Conservation (phyloP, 805 yeast genomes). For the Candida ovalis region DNA sequence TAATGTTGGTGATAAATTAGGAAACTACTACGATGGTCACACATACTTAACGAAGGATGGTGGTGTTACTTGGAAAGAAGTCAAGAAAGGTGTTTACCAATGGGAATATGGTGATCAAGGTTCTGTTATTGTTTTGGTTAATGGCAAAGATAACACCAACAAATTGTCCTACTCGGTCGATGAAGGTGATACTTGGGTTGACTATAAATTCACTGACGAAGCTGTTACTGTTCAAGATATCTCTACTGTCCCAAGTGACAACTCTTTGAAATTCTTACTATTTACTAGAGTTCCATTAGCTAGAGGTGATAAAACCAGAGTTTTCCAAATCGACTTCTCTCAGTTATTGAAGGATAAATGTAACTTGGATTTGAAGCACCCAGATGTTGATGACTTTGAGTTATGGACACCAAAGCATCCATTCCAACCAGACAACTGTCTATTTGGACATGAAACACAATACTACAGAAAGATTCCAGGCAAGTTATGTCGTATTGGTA, state of each 20-base stretch:
- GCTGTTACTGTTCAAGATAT: slow-evolving; percentile 62
- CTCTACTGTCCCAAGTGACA: slow-evolving; percentile 84
- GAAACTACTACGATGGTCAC: slow-evolving; percentile 42
- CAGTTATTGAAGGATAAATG: slow-evolving; percentile 47
- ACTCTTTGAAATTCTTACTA: slow-evolving; percentile 69
- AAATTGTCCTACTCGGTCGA: slow-evolving; percentile 62
- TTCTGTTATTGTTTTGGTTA: slow-evolving; percentile 69
- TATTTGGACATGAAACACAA: slow-evolving; percentile 64
- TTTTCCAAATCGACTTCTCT: slow-evolving; percentile 57
- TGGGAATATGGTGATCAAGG: slow-evolving; percentile 98
- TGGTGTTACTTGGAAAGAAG: slow-evolving; percentile 80
- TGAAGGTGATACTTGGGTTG: slow-evolving; percentile 74
- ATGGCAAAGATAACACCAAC: slow-evolving; percentile 57
- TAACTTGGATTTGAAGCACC: slow-evolving; percentile 38
- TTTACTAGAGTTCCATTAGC: slow-evolving; percentile 49
- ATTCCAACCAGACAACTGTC: slow-evolving; percentile 45
- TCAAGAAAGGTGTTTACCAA: slow-evolving; percentile 65
- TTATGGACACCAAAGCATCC: slow-evolving; percentile 60
- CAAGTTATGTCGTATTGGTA: slow-evolving; percentile 62
- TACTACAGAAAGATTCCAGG: slow-evolving; percentile 61
- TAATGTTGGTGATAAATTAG: slow-evolving; percentile 70
- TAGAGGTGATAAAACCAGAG: slow-evolving; percentile 46
- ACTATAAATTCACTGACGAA: slow-evolving; percentile 57
- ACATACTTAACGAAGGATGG: slow-evolving; percentile 74
- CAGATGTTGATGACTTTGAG: slow-evolving; percentile 54